Conservation (phyloP, 805 yeast genomes). For the Starmerella sp. region DNA sequence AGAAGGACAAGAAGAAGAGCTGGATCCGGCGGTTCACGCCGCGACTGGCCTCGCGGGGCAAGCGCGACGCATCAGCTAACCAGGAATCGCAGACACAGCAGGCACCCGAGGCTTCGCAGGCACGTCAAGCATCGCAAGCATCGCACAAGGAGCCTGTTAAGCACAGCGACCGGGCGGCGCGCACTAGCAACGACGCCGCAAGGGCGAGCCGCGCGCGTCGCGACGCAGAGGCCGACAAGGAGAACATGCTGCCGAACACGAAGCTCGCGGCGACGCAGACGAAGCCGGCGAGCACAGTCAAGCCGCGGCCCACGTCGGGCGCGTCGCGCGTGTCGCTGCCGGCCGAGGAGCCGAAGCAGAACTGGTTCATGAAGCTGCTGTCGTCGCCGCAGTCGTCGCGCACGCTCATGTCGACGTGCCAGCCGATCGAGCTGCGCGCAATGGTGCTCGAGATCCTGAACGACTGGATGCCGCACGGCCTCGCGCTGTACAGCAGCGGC, state of each 20-base stretch:
- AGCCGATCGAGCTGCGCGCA: constrained; percentile 25
- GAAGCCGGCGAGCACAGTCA: background rate
- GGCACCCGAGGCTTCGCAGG: too few relatives aligned
- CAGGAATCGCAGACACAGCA: background rate
- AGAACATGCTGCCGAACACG: constrained; percentile 3
- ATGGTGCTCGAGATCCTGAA: constrained; percentile 26
- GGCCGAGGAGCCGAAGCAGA: constrained; percentile 26
- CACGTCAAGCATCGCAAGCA: background rate
- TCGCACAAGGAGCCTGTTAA: background rate
- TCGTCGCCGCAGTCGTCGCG: constrained; percentile 17
- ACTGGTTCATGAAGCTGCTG: constrained; percentile 31
- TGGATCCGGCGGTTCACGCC: constrained; percentile 21
- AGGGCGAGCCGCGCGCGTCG: background rate
- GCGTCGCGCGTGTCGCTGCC: background rate
- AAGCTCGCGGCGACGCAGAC: background rate
- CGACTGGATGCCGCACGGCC: constrained; percentile 32
- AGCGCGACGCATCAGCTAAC: background rate
- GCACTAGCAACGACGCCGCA: background rate
- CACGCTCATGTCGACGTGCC: constrained; percentile 24
- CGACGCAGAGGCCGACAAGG: constrained; percentile 9
- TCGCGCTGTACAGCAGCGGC: constrained; percentile 25
- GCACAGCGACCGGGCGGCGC: background rate
- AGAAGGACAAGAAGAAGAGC: constrained; percentile 9
- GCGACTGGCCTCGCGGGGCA: constrained; percentile 8
- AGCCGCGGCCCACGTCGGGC: background rate